Evolutionary conservation across 139 green algal species (phyloP), one percentile per base, ranked within the genome.

Genomic region (Spirogloea muscicola): DNA sequence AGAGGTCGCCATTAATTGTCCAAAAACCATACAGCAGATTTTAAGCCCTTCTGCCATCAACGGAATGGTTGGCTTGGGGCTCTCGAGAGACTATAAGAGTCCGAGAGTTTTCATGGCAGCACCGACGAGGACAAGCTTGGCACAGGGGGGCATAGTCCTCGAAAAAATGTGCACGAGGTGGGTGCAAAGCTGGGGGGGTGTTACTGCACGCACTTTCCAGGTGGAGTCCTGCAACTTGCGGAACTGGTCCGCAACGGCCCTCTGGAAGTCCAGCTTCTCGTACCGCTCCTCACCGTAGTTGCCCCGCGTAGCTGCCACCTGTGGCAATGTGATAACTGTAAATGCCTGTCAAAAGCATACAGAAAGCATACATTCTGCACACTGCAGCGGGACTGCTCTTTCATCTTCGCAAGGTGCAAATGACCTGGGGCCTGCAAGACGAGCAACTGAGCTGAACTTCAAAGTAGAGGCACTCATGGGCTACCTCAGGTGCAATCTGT

Each of bases 231-330:
- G 43, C 55, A 85, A 40, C 31, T 31, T 21, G 5, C 58, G 13
- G 49, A 84, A 86, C 2, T 79, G 58, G 34, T 38, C n/a, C 31
- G 38, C 44, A 44, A 86, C 81, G 25, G 13, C 9, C 49, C 62
- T 16, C 49, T 86, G 81, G 16, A 86, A 75, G 5, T 83, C 76
- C n/a, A 75, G n/a, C 60, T 80, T 86, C 63, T 86, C 81, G 58
- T 84, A 98, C 1, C 92, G 79, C 81, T 98, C 94, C 55, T 87
- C 67, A 0, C 94, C 94, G 62, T 88, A 98, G 6, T 91, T 91
- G 3, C 87, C 90, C 1, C 94, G 43, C 41, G 38, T 43, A 9
- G 78, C 84, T 9, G 88, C 87, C 1, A 43, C 68, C 60, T 76
- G 34, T 39, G 7, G 3, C 3, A 36, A 9, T 27, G 2, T 42